Evolutionary conservation across 345 rosid species (phyloP), one percentile per base, ranked within the genome.

Genomic region (Arabis hirsuta): DNA sequence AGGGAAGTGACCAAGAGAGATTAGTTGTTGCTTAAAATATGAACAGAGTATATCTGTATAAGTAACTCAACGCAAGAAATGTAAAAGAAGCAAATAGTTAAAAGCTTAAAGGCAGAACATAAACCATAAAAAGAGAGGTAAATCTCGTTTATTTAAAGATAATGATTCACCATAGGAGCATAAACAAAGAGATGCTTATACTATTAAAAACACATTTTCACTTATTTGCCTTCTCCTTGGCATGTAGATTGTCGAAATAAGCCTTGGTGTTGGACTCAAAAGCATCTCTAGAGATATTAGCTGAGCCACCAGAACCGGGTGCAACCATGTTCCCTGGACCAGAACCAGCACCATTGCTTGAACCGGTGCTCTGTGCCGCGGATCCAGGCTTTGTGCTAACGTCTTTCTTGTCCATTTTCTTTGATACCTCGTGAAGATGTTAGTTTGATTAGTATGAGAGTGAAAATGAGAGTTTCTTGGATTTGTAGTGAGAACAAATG

Each of bases 261-360:
- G 67, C 61, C 36, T 71, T 71, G 0, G 75, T 11, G 52, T 71
- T 60, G 0, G 52, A 50, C 41, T 71, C 67, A 7, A 71, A 71
- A 29, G 54, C 61, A 61, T 51, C 54, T 5, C 75, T 54, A 26
- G 53, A n/a, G 31, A 39, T 61, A 2, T 60, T 26, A 27, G 14
- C 67, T 8, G 60, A 63, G 12, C 75, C 68, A 29, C 68, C 68
- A 12, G 53, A 51, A 3, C 68, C 61, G 0, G 75, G 75, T 6
- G 61, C 75, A 36, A 71, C 68, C 68, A 71, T 71, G 9, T 51
- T 71, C 34, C 19, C 52, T 2, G 60, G 8, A 51, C 12, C 60
- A 60, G 60, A 43, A 38, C 32, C 32, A 43, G 31, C 9, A 5
- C 31, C 61, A 16, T 3, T 42, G 51, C 16, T 67, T 54, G 41